Base-by-base conservation (phyloP, 2,329 filamentous ascomycete genomes). In the Colletotrichum sidae region DNA sequence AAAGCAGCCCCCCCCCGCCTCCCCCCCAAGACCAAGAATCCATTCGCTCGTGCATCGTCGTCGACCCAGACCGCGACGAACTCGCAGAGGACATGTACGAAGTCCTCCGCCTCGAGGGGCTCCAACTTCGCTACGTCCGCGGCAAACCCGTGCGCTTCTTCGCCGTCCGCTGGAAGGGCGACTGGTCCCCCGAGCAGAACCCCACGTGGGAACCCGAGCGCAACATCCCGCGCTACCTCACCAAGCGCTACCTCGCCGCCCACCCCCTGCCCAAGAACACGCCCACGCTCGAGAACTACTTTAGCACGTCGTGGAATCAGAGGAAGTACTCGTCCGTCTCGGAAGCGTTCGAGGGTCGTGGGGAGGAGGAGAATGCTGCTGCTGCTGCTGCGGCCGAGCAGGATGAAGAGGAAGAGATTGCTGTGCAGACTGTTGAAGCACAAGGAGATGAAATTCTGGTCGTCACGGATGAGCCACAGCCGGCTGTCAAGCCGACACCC, bases 181-280 rank as follows among this genome's bases (percentile, higher is more conserved):
- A 86, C 63, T 88, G 86, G 86, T 84, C 86, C 0, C 74, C 79
- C 0, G 82, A 81, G 8, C 80, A 87, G 70, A 87, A 88, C 59
- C 84, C 84, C 0, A 84, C 85, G 0, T 88, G 86, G 86, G 86
- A 88, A 69, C 86, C 85, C 0, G 80, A 83, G 67, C 79, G 79
- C 4, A 86, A 87, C 56, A 79, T 88, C 2, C 73, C 82, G 0
- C 60, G 71, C 0, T 63, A 63, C 0, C 70, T 87, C 44, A 75
- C 86, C 2, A 74, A 72, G 7, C 74, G 74, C 2, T 88, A 82
- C 61, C 67, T 80, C 6, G 63, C 74, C 8, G 79, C 77, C 53
- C 69, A 69, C 11, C 57, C 49, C 3, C 74, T 69, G 17, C 46
- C 45, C 9, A 49, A n/a, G 46, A 35, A 8, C 13, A 35, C 25